Base-by-base conservation (phyloP, 2,329 filamentous ascomycete genomes). In the Hymenoscyphus albidus region DNA sequence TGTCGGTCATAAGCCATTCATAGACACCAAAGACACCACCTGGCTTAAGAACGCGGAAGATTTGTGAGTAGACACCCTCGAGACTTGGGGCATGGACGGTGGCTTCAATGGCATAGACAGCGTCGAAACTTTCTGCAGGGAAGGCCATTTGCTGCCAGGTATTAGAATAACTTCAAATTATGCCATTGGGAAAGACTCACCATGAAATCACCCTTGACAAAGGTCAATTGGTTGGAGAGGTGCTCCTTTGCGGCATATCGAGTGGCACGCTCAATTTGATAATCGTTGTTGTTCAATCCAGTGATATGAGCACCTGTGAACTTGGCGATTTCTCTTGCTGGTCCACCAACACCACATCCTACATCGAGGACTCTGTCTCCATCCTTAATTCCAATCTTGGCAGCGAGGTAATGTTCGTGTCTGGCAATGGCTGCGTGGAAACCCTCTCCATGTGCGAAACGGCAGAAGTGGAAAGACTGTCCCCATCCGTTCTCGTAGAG, bases 231-330 rank as follows among this genome's bases (percentile, higher is more conserved):
- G 74, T 92, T 78, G 1, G 89, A 85, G 61, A 98, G 82, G 62
- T 88, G 88, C 79, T 96, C 92, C 80, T 93, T 92, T 67, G 85
- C 79, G 3, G 93, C 92, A 76, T 98, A 98, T 64, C 84, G 83
- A 22, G 88, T 93, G n/a, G 93, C 94, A 70, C 95, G 91, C 77
- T 97, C 88, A 71, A 98, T 97, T 81, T 98, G 95, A 83, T 98
- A 98, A 81, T 98, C 92, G 80, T 98, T 98, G 87, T 97, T 98
- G 88, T 98, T 99, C 77, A 98, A 81, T 58, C 95, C 95, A 38
- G 92, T 90, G 69, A 98, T 86, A 74, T 97, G 92, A 73, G 87
- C 90, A 67, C 92, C 94, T 14, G 92, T 90, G 81, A 99, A 99
- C 81, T 96, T 97, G 80, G 91, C 92, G 74, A 99, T 98, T 82